phyloP scores from a whole-genome alignment of 2,329 filamentous ascomycete genomes.

The Colletotrichum nymphaeae region DNA sequence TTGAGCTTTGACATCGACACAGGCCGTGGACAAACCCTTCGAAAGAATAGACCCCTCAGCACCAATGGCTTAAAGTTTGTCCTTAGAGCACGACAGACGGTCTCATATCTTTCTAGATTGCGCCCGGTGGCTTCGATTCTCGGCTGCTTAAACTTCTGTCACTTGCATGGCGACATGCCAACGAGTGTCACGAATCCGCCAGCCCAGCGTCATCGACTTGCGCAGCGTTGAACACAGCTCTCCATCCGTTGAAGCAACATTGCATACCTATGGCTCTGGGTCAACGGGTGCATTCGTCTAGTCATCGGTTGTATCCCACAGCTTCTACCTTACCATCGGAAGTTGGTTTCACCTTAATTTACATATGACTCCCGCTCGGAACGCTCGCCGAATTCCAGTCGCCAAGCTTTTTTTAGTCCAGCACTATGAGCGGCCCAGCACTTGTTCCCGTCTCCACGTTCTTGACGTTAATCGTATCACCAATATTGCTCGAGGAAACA shows the following conservation, averaged over 20 bases:
- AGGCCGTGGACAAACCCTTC: not conserved
- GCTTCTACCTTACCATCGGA: not conserved
- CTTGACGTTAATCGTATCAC: slow-evolving; percentile 16
- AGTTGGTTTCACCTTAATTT: slow-evolving; percentile 26
- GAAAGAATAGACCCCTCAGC: slow-evolving; percentile 12
- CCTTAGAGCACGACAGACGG: not conserved
- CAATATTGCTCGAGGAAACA: slow-evolving; percentile 16
- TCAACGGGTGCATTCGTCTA: not conserved
- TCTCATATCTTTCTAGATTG: slow-evolving; percentile 24
- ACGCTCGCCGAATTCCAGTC: slow-evolving; percentile 20
- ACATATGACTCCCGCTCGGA: slow-evolving; percentile 17
- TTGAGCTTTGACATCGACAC: slow-evolving; percentile 14
- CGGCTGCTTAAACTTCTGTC: slow-evolving; percentile 23
- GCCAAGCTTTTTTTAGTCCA: slow-evolving; percentile 30
- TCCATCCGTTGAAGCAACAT: not conserved
- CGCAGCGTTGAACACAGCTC: not conserved
- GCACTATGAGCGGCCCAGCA: not conserved
- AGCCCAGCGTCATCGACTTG: not conserved
- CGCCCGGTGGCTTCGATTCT: slow-evolving; percentile 3
- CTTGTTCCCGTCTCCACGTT: slow-evolving; percentile 7
- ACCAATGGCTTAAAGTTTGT: slow-evolving; percentile 5
- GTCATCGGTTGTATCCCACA: not conserved
- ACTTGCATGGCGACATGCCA: slow-evolving; percentile 8
- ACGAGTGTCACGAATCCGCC: not conserved
- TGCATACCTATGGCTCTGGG: not conserved